These are phyloP conservation scores for Pleurotus citrinopileatus DNA, from an alignment of 768 basidiomycete genomes.

Conservation along the genomic window DNA sequence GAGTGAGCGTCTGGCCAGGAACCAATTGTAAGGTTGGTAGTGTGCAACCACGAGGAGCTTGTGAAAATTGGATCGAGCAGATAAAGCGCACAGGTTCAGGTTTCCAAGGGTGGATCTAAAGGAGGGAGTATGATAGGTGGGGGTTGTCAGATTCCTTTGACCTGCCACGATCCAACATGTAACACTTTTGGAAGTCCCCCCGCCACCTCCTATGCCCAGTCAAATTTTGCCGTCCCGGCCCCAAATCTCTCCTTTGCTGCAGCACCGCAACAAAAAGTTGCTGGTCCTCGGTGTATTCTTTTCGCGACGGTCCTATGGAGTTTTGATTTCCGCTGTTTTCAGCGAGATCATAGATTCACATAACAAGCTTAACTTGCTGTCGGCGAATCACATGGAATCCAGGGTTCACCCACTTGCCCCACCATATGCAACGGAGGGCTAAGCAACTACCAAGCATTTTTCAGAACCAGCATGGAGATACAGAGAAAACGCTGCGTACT, in stretches of 20 bases:
- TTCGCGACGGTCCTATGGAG: not conserved
- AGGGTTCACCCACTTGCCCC: slow-evolving; percentile 3
- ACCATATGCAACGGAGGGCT: not conserved
- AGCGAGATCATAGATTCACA: not conserved
- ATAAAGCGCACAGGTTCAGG: slow-evolving; percentile 3
- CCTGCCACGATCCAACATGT: slow-evolving; percentile 10
- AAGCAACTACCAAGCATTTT: not conserved
- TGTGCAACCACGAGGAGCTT: slow-evolving; percentile 6
- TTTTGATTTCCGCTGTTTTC: not conserved
- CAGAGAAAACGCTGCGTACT: not conserved
- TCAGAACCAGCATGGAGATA: slow-evolving; percentile 6
- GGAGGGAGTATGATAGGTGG: slow-evolving; percentile 4
- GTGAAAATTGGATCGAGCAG: slow-evolving; percentile 1
- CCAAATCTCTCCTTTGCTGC: not conserved
- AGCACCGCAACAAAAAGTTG: not conserved
- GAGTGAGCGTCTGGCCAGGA: not conserved
- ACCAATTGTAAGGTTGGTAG: not conserved
- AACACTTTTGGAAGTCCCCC: not conserved
- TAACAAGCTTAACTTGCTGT: not conserved
- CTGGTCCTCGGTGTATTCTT: not conserved
- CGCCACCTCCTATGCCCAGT: slow-evolving; percentile 7
- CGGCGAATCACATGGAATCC: slow-evolving; percentile 1
- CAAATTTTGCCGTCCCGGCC: not conserved
- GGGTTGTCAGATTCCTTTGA: slow-evolving; percentile 9
- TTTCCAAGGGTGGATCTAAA: slow-evolving; percentile 8